phyloP scores from a whole-genome alignment of 345 rosid species.

The Eucalyptus erythrocorys region DNA sequence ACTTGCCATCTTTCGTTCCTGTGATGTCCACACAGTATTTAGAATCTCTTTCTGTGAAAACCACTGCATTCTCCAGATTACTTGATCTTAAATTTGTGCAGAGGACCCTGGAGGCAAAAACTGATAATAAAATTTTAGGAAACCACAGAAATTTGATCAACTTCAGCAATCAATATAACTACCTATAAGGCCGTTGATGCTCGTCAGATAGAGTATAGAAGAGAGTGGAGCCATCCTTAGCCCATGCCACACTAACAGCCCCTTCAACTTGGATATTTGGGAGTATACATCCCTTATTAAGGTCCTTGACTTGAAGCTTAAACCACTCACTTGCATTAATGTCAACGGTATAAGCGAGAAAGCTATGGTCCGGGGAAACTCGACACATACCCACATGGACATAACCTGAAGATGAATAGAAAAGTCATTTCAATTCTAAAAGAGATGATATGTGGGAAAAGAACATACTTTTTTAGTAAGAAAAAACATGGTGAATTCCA shows the following conservation, averaged over 20 bases:
- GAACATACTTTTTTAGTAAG: neutral
- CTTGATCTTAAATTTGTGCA: constrained; percentile 42
- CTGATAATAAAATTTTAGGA: neutral
- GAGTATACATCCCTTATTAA: constrained; percentile 33
- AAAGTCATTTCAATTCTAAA: neutral
- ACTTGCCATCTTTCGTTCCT: constrained; percentile 92
- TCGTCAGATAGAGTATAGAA: constrained; percentile 59
- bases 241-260: constrained; percentile 90
- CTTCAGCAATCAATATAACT: neutral
- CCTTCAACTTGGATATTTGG: constrained; percentile 39
- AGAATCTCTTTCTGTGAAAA: constrained; percentile 54
- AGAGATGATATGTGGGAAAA: neutral
- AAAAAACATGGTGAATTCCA: neutral
- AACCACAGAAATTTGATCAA: neutral
- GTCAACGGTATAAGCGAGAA: constrained; percentile 81
- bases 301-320: constrained; percentile 72
- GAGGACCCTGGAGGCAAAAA: constrained; percentile 40
- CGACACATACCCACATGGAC: constrained; percentile 83
- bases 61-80: constrained; percentile 14
- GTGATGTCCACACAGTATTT: constrained; percentile 84
- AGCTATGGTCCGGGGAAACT: constrained; percentile 76
- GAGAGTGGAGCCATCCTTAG: constrained; percentile 56
- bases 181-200: constrained; percentile 73
- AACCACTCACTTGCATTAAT: constrained; percentile 56
- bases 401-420: constrained; percentile 35